Evolutionary conservation across 225 moss, liverwort and hornwort genomes (phyloP).

Genomic region (Marchantia polymorpha): DNA sequence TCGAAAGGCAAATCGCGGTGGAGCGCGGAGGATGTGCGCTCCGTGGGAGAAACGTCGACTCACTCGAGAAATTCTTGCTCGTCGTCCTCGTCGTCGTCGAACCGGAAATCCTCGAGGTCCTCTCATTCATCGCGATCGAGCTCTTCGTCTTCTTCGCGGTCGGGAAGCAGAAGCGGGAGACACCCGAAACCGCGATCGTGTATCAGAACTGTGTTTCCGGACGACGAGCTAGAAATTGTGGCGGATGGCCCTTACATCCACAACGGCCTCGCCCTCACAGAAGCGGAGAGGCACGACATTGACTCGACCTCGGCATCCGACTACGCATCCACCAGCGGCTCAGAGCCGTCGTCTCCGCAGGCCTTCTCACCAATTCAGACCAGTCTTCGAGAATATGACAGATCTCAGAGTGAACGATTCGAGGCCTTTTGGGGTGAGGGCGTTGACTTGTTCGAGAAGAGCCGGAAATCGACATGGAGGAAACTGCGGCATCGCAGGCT

Average conservation of each 20-base stretch:
- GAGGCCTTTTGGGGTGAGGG: not conserved
- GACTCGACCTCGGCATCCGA: conserved; percentile 1
- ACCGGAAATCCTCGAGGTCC: not conserved
- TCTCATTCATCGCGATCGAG: not conserved
- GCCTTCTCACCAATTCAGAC: not conserved
- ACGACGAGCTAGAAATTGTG: not conserved
- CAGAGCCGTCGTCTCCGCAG: not conserved
- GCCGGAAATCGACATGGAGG: not conserved
- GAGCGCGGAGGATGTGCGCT: not conserved
- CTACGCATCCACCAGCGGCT: not conserved
- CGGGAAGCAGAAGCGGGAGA: not conserved
- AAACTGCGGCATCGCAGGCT: conserved; percentile 1
- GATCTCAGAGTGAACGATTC: not conserved
- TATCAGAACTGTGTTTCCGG: not conserved
- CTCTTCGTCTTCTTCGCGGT: not conserved
- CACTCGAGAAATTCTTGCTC: not conserved
- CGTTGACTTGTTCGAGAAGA: not conserved
- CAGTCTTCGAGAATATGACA: not conserved
- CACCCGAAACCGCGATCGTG: not conserved
- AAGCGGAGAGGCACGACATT: not conserved
- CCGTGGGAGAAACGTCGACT: not conserved
- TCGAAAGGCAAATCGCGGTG: not conserved
- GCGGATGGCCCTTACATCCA: too few relatives aligned
- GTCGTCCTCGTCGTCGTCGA: not conserved
- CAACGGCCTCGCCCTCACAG: not conserved